Evolutionary conservation across 2,329 filamentous ascomycete genomes (phyloP).

Genomic region (Lomentospora prolificans): DNA sequence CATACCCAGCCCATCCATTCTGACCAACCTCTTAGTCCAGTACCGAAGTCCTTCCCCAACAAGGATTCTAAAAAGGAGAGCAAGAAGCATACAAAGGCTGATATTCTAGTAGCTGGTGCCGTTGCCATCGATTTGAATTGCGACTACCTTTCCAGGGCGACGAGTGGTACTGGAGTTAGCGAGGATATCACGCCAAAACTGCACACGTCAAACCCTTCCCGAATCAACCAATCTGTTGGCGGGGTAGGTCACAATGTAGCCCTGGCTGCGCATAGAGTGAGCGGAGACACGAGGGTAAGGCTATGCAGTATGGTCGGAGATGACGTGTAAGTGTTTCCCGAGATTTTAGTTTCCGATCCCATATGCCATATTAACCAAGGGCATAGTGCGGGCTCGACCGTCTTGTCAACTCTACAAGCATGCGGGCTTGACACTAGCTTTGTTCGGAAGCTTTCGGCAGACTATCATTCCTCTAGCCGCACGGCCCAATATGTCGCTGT

Average conservation of each 20-base stretch:
- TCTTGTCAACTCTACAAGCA: conserved; percentile 54
- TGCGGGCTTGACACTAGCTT: conserved; percentile 55
- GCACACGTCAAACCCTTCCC: conserved; percentile 78
- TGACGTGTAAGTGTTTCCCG: conserved; percentile 47
- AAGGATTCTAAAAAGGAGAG: conserved; percentile 3
- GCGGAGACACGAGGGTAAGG: conserved; percentile 50
- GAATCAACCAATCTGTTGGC: conserved; percentile 73
- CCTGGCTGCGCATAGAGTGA: conserved; percentile 62
- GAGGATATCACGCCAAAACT: conserved; percentile 35
- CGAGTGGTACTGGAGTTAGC: conserved; percentile 16
- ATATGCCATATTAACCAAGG: background rate
- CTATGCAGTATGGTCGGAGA: conserved; percentile 76
- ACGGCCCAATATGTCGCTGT: conserved; percentile 90
- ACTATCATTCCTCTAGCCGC: conserved; percentile 42
- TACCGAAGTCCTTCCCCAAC: background rate
- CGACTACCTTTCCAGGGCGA: conserved; percentile 45
- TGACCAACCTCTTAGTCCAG: background rate
- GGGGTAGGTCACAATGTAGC: conserved; percentile 92
- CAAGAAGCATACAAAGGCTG: conserved; percentile 22
- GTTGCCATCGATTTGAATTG: conserved; percentile 82
- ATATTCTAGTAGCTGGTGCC: conserved; percentile 84
- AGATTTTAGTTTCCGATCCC: too few species aligned
- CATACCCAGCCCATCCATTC: background rate
- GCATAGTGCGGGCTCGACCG: conserved; percentile 59
- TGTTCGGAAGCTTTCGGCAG: conserved; percentile 45